Percentiles rank a stretch among this genome's conserved stretches.
phyloP scores from a whole-genome alignment of 768 basidiomycete genomes.

The Boletus huronensis region DNA sequence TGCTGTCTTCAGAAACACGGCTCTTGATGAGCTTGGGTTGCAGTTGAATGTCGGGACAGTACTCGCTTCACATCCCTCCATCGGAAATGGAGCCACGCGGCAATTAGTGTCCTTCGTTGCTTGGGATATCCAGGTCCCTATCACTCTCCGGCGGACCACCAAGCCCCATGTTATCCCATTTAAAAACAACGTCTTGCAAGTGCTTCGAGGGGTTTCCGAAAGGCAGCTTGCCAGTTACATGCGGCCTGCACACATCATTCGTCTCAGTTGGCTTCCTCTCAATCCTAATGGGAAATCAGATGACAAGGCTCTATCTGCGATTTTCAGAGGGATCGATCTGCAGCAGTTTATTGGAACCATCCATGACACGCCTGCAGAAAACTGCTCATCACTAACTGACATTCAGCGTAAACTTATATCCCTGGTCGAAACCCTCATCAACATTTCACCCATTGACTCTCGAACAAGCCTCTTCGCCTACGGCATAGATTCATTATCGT shows the following conservation, averaged over 20 bases:
- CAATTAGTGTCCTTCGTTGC: slow-evolving; percentile 47
- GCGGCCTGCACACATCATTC: slow-evolving; percentile 49
- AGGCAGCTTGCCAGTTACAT: slow-evolving; percentile 46
- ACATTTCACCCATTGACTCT: slow-evolving; percentile 17
- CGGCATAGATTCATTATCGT: slow-evolving; percentile 33
- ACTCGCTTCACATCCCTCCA: slow-evolving; percentile 41
- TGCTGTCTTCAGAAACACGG: slow-evolving; percentile 34
- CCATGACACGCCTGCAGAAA: not conserved
- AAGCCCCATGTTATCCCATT: slow-evolving; percentile 28
- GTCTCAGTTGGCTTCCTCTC: slow-evolving; percentile 46
- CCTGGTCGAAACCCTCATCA: slow-evolving; percentile 26
- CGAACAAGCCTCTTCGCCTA: slow-evolving; percentile 32
- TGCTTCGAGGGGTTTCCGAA: slow-evolving; percentile 34
- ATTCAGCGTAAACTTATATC: slow-evolving; percentile 38
- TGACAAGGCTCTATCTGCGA: slow-evolving; percentile 22
- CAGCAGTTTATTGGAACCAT: slow-evolving; percentile 18
- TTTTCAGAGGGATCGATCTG: slow-evolving; percentile 26
- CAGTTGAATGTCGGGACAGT: slow-evolving; percentile 41
- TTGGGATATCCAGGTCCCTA: slow-evolving; percentile 36
- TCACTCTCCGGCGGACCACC: slow-evolving; percentile 37
- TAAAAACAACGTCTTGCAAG: slow-evolving; percentile 29
- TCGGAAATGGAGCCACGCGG: slow-evolving; percentile 32
- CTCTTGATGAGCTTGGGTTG: slow-evolving; percentile 13
- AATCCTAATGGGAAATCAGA: slow-evolving; percentile 38
- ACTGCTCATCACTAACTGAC: slow-evolving; percentile 2